Evolutionary conservation across 176 grass and related monocot genomes (phyloP), one percentile per base, ranked within the genome.

Genomic region (Carex myosuroides): DNA sequence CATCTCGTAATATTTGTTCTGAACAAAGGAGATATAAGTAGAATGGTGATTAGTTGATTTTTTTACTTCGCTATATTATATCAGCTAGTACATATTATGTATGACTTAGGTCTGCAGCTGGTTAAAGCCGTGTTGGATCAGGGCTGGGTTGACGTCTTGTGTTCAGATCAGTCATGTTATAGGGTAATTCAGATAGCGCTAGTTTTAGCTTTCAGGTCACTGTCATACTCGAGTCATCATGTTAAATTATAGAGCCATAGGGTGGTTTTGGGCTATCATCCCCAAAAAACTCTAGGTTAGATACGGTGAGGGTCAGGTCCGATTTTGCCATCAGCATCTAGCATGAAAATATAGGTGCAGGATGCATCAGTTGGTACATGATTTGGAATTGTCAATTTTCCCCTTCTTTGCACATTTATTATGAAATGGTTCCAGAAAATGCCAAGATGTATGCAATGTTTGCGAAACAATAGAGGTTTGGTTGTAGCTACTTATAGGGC

Each of bases 401-500:
- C 37, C 68, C 37, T 46, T 71, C 68, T 46, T 71, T 71, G 17
- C 68, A 71, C 18, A 46, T 71, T 71, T 75, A 26, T 54, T 21
- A 75, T 75, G 71, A 26, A 8, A 3, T 39, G 20, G 3, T 52
- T 53, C 20, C 42, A 52, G 44, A 7, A 26, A 54, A 26, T 7
- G n/a, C 42, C n/a, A 74, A 75, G 11, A 75, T 26, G 4, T 75
- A 54, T 55, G 72, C 22, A 55, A 17, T 76, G 48, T 76, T 55
- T 56, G 13, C 24, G 24, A 30, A 55, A 54, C 12, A 54, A 24
- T 54, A 56, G 48, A 75, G 21, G 16, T 55, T 52, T 76, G 46
- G 30, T 76, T 85, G 59, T 75, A 86, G 78, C 70, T 83, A 78
- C 37, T 83, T 83, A 50, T 90, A 86, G 81, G n/a, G 29, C 72